phyloP scores from a whole-genome alignment of 139 green algal genomes.

The Chlorella vulgaris region DNA sequence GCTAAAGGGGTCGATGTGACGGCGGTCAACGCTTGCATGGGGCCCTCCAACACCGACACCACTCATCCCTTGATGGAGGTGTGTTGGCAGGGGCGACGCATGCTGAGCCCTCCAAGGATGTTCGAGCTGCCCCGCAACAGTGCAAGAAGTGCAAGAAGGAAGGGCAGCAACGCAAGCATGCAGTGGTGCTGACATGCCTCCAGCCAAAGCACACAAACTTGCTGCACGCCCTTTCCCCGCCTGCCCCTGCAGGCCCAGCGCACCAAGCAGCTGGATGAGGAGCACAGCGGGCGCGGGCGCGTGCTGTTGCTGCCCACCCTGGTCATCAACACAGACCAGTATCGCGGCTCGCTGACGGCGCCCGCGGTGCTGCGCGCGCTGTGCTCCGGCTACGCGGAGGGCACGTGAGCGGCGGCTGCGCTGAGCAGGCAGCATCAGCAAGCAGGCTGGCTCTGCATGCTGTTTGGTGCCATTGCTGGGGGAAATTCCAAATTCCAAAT shows the following conservation, averaged over 20 bases:
- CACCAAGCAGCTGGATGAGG: constrained; percentile 35
- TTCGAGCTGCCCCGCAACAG: too few species aligned
- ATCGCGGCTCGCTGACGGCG: constrained; percentile 57
- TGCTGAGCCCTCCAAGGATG: not conserved
- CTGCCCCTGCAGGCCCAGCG: constrained; percentile 17
- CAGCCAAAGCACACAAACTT: too few species aligned
- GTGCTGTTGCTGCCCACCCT: constrained; percentile 77
- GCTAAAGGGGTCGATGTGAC: constrained; percentile 40
- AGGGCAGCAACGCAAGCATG: not conserved
- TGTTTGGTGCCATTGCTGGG: too few species aligned
- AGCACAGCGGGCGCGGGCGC: constrained; percentile 40
- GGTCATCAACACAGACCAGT: constrained; percentile 73
- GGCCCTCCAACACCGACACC: constrained; percentile 42
- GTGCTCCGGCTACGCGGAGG: constrained; percentile 74
- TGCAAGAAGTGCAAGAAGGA: too few species aligned
- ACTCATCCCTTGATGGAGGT: constrained; percentile 55
- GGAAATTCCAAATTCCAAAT: too few species aligned
- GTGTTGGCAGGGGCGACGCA: constrained; percentile 17
- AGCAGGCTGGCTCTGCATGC: too few species aligned
- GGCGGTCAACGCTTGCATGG: constrained; percentile 60
- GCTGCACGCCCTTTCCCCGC: too few species aligned
- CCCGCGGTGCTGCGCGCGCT: constrained; percentile 65
- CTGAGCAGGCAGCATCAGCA: not conserved
- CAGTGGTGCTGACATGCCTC: too few species aligned
- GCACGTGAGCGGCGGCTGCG: not conserved